Evolutionary conservation across 148 eudicot genomes (phyloP).

Genomic region (Cornus kousa): DNA sequence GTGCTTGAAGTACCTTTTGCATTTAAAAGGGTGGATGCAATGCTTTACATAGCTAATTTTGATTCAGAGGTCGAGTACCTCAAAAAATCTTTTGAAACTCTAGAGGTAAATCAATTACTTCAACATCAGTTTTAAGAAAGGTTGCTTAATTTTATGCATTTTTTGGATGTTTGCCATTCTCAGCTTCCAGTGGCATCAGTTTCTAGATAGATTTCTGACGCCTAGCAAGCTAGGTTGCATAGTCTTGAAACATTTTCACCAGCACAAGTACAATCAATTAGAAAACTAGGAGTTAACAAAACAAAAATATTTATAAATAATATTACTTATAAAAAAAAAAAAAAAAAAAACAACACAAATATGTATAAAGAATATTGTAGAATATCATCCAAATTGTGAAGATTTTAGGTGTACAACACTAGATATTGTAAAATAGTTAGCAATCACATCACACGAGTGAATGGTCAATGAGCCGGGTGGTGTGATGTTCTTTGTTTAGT

Average conservation of each 20-base stretch:
- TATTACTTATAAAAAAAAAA: too few species aligned
- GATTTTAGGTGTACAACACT: background rate
- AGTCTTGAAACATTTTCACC: background rate
- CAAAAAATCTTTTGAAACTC: conserved; percentile 53
- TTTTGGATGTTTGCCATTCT: background rate
- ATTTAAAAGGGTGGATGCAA: conserved; percentile 54
- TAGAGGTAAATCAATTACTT: conserved; percentile 41
- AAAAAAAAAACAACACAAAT: too few species aligned
- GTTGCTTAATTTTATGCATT: background rate
- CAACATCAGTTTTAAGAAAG: background rate
- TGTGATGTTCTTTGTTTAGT: background rate
- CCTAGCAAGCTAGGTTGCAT: background rate
- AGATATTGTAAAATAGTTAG: background rate
- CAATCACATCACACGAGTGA: background rate
- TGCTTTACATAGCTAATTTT: conserved; percentile 53
- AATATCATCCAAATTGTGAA: background rate
- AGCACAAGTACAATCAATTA: too few species aligned
- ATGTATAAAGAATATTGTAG: too few species aligned
- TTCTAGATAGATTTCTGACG: background rate
- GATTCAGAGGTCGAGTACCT: conserved; percentile 55
- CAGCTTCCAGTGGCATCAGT: background rate
- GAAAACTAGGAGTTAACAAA: background rate
- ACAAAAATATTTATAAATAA: background rate
- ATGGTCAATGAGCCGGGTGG: background rate
- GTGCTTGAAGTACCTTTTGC: conserved; percentile 59